These are phyloP conservation scores for Phytophthora vignae DNA, from an alignment of 352 stramenopile species.

Conservation along the genomic window DNA sequence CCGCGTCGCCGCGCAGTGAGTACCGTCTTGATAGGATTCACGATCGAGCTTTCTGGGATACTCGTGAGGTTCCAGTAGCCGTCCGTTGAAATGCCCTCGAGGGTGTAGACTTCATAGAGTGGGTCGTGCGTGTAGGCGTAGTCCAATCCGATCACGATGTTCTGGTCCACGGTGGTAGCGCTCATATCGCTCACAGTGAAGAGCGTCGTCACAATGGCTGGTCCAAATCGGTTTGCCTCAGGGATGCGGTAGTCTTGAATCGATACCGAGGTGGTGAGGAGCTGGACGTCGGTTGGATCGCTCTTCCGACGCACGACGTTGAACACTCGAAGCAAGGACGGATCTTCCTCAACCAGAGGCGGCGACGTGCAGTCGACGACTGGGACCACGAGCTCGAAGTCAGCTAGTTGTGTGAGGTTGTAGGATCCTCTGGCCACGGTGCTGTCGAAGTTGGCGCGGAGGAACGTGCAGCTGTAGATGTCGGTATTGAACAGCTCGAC, in stretches of 20 bases:
- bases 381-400: conserved; percentile 43
- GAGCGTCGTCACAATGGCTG: conserved; percentile 37
- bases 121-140: conserved; percentile 44
- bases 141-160: conserved; percentile 38
- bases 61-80: conserved; percentile 46
- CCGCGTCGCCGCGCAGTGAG: conserved; percentile 38
- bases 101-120: conserved; percentile 41
- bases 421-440: conserved; percentile 31
- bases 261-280: conserved; percentile 42
- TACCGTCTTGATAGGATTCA: conserved; percentile 39
- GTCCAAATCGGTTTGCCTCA: conserved; percentile 34
- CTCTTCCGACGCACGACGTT: conserved; percentile 49
- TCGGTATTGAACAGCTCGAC: conserved; percentile 16
- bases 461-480: conserved; percentile 48
- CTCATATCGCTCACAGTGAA: conserved; percentile 45
- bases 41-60: conserved; percentile 22
- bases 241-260: conserved; percentile 52
- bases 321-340: conserved; percentile 40
- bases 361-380: conserved; percentile 53
- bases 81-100: conserved; percentile 27
- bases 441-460: conserved; percentile 32
- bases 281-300: conserved; percentile 27
- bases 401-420: conserved; percentile 42
- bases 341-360: conserved; percentile 36
- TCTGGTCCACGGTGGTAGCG: conserved; percentile 22